phyloP scores from a whole-genome alignment of 371 early-diverging fungal genomes.

The Circinella umbellata region DNA sequence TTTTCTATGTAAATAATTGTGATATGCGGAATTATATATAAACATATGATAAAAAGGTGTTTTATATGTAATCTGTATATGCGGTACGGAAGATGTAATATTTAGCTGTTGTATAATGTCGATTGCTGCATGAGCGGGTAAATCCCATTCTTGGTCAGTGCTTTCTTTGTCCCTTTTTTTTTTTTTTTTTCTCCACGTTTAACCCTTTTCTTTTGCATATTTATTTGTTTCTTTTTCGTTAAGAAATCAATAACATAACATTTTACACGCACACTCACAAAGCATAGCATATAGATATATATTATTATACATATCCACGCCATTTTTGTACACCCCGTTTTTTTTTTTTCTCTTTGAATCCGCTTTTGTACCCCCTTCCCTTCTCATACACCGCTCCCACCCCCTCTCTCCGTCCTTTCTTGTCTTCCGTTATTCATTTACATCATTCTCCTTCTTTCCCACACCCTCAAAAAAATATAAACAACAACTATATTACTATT shows the following conservation, averaged over 20 bases:
- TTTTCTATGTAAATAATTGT: no score
- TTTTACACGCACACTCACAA: no score
- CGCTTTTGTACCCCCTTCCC: background rate
- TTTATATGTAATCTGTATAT: no score
- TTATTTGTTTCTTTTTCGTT: background rate
- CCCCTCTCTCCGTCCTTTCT: no score
- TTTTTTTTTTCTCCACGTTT: slow-evolving; percentile 6
- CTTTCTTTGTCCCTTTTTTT: no score
- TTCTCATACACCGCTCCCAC: background rate
- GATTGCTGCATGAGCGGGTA: background rate
- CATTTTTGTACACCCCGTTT: background rate
- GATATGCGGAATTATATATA: no score
- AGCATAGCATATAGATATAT: background rate
- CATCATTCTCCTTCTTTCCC: background rate
- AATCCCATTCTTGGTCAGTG: slow-evolving; percentile 5
- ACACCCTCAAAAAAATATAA: background rate
- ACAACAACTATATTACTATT: background rate
- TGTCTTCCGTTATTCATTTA: no score
- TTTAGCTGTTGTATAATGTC: no score
- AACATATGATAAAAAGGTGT: no score
- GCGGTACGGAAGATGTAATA: no score
- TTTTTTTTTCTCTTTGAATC: background rate
- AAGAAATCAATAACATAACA: no score
- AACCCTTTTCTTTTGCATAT: background rate
- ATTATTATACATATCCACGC: background rate